These are phyloP conservation scores for Populus tomentosa DNA, from an alignment of 441 rosid genomes.

Conservation along the genomic window DNA sequence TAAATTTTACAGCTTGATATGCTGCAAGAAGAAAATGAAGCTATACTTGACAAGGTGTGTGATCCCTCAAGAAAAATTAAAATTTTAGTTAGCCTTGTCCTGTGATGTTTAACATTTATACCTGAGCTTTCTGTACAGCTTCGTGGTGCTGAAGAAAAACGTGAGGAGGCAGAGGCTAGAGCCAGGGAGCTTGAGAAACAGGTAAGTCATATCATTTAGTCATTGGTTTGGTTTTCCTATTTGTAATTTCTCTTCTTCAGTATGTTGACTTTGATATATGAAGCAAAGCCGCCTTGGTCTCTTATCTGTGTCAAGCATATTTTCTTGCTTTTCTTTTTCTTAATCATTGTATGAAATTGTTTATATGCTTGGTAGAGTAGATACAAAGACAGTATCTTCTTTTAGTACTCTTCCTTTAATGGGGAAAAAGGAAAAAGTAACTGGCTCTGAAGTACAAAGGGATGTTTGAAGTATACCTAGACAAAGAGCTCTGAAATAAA, in stretches of 20 bases:
- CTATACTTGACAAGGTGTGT: constrained; percentile 56
- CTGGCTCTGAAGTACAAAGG: background rate
- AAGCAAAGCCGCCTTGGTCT: background rate
- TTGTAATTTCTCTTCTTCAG: background rate
- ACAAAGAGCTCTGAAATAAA: background rate
- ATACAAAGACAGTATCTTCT: background rate
- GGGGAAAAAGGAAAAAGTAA: background rate
- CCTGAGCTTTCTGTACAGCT: constrained; percentile 35
- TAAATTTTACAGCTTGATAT: constrained; percentile 62
- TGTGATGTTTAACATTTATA: constrained; percentile 7
- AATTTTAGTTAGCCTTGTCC: constrained; percentile 6
- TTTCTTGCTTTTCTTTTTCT: background rate
- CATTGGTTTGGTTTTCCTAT: background rate
- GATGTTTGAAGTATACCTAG: background rate
- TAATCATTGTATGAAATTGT: background rate
- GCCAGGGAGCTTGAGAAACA: constrained; percentile 96
- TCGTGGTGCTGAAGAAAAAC: constrained; percentile 45
- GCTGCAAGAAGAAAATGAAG: constrained; percentile 79
- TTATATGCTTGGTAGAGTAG: background rate
- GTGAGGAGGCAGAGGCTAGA: constrained; percentile 82
- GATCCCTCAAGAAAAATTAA: background rate
- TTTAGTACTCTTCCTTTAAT: background rate
- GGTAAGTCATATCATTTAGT: constrained; percentile 33
- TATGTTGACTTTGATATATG: background rate
- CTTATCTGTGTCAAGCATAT: background rate